Evolutionary conservation across 164 flowering plant species (phyloP).

Genomic region (Vitis amurensis): DNA sequence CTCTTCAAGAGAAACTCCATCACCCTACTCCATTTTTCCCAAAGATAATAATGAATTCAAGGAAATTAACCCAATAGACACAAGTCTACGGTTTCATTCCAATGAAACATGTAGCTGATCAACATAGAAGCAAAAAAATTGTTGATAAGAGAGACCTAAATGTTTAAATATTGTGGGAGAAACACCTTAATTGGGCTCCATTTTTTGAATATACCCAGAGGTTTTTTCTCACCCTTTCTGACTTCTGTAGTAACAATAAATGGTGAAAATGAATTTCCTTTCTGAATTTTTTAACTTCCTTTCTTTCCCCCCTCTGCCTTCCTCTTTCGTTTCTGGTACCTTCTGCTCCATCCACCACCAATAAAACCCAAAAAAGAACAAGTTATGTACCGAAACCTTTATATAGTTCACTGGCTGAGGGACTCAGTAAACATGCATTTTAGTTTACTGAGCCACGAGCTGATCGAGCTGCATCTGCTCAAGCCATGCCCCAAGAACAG

Average conservation of each 20-base stretch:
- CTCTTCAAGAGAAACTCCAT: neutral
- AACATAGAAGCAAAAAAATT: conserved; percentile 12
- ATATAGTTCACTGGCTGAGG: conserved; percentile 14
- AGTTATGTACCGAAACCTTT: conserved; percentile 30
- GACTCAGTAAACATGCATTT: conserved; percentile 19
- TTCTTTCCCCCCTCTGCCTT: conserved; percentile 9
- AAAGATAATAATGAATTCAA: conserved; percentile 10
- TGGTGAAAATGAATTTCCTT: conserved; percentile 23
- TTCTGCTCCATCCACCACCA: conserved; percentile 18
- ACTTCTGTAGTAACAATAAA: conserved; percentile 30
- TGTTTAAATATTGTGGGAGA: conserved; percentile 15
- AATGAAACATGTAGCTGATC: conserved; percentile 11
- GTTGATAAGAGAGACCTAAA: conserved; percentile 22
- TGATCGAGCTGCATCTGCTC: conserved; percentile 95
- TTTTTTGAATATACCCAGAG: conserved; percentile 25
- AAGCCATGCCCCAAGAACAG: conserved; percentile 77
- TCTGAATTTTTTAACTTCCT: conserved; percentile 1
- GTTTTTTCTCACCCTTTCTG: conserved; percentile 16
- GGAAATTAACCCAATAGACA: conserved; percentile 3
- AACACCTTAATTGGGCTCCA: conserved; percentile 25
- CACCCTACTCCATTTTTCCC: conserved; percentile 6
- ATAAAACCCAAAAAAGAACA: conserved; percentile 18
- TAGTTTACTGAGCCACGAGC: conserved; percentile 57
- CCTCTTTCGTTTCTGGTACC: conserved; percentile 13
- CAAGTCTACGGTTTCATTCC: conserved; percentile 7